A percentile compares a stretch with the other conserved stretches of the same genome.
phyloP scores from a whole-genome alignment of 352 stramenopile species.

The Pythium dissimile region DNA sequence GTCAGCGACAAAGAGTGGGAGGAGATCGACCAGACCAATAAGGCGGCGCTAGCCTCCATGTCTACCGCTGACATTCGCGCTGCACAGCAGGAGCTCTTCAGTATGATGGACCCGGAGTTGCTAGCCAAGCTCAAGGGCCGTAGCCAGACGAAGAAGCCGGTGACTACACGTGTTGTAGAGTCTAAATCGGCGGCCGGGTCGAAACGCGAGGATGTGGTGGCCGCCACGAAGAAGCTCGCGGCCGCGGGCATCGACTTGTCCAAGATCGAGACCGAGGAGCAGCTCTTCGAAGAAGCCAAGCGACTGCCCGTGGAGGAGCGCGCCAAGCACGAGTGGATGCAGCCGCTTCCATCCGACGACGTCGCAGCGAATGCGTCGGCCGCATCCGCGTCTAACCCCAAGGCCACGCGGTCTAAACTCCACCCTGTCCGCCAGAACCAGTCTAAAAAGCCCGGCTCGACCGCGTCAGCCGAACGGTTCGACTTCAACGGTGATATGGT shows the following conservation, averaged over 20 bases:
- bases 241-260: constrained; percentile 34
- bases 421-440: constrained; percentile 11
- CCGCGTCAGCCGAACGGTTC: constrained; percentile 56
- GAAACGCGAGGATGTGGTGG: constrained; percentile 8
- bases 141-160: background rate
- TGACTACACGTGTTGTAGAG: background rate
- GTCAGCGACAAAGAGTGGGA: constrained; percentile 31
- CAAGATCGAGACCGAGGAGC: constrained; percentile 59
- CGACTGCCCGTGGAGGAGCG: constrained; percentile 61
- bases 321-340: constrained; percentile 78
- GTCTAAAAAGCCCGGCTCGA: constrained; percentile 14
- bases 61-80: constrained; percentile 62
- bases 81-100: constrained; percentile 62
- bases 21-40: constrained; percentile 65
- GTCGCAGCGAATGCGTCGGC: background rate
- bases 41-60: constrained; percentile 53
- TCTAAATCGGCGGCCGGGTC: background rate
- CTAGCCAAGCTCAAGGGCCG: constrained; percentile 63
- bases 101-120: constrained; percentile 56
- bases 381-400: background rate
- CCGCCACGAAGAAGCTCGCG: background rate
- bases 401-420: background rate
- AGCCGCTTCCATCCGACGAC: constrained; percentile 10
- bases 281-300: constrained; percentile 42
- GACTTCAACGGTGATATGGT: constrained; percentile 50